Conservation (phyloP, 257 asterid genomes). For the Penstemon barbatus region DNA sequence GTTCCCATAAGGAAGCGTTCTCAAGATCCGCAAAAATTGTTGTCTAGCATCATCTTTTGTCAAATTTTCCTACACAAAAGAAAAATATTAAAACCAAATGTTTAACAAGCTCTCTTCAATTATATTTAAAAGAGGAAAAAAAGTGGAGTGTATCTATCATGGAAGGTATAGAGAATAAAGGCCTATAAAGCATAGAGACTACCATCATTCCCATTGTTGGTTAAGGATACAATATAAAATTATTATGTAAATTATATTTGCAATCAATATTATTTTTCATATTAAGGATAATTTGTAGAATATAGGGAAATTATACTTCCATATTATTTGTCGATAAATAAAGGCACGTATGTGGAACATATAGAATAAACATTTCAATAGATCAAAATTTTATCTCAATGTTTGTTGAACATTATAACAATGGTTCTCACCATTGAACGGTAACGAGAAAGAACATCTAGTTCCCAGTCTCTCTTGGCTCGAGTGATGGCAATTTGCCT, state of each 20-base stretch:
- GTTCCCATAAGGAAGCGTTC: slow-evolving; percentile 96
- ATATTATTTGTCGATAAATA: background rate
- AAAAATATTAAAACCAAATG: background rate
- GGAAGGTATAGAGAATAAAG: slow-evolving; percentile 1
- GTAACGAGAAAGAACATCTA: slow-evolving; percentile 85
- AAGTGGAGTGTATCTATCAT: slow-evolving; percentile 1
- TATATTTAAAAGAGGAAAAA: background rate
- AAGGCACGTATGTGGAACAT: background rate
- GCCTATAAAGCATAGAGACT: background rate
- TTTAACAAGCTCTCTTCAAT: background rate
- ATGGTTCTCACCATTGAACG: slow-evolving; percentile 70
- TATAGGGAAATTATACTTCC: background rate
- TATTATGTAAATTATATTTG: background rate
- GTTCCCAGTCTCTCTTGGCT: slow-evolving; percentile 96
- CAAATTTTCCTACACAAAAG: slow-evolving; percentile 68
- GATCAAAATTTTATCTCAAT: background rate
- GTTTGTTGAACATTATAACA: background rate
- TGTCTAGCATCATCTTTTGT: slow-evolving; percentile 98
- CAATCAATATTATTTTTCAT: background rate
- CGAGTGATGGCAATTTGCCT: slow-evolving; percentile 90
- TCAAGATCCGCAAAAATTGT: slow-evolving; percentile 85
- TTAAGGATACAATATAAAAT: slow-evolving; percentile 2
- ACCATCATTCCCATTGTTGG: slow-evolving; percentile 9
- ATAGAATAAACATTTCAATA: slow-evolving; percentile 17
- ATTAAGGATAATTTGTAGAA: background rate